Conservation (phyloP, 2,329 filamentous ascomycete species). For the Monosporascus sp. region DNA sequence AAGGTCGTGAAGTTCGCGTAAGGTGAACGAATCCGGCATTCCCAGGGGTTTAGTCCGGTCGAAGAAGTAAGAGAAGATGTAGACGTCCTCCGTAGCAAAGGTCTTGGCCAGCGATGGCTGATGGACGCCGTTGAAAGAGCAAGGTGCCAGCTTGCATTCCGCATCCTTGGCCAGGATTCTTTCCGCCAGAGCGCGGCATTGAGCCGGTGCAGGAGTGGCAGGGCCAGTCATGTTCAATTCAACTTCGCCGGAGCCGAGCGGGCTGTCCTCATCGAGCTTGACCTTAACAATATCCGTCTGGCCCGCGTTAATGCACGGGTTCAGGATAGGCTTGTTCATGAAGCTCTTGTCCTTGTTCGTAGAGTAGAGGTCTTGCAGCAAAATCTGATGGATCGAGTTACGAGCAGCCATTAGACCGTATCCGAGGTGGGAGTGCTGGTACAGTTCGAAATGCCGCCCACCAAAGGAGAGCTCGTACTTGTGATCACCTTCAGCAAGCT, state of each 20-base stretch:
- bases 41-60: constrained; percentile 90
- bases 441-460: constrained; percentile 83
- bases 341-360: constrained; percentile 46
- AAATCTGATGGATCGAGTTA: constrained; percentile 70
- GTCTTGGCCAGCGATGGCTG: constrained; percentile 91
- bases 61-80: constrained; percentile 97
- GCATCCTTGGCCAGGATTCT: constrained; percentile 85
- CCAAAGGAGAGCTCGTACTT: constrained; percentile 91
- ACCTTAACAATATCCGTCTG: constrained; percentile 71
- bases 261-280: constrained; percentile 59
- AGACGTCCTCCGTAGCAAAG: constrained; percentile 85
- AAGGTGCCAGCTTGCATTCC: constrained; percentile 77
- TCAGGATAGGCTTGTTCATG: constrained; percentile 27
- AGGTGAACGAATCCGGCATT: constrained; percentile 96
- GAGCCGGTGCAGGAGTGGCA: constrained; percentile 65
- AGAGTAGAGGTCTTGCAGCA: constrained; percentile 67
- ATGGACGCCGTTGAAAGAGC: constrained; percentile 96
- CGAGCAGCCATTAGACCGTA: constrained; percentile 96
- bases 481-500: constrained; percentile 84
- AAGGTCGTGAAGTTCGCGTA: constrained; percentile 83
- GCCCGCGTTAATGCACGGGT: constrained; percentile 69
- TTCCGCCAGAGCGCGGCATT: constrained; percentile 87
- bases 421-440: constrained; percentile 96
- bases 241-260: constrained; percentile 54
- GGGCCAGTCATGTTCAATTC: constrained; percentile 88